A percentile compares a stretch with the other conserved stretches of the same genome.
Evolutionary conservation across 441 rosid species (phyloP).

Genomic region (Isatis lusitanica): DNA sequence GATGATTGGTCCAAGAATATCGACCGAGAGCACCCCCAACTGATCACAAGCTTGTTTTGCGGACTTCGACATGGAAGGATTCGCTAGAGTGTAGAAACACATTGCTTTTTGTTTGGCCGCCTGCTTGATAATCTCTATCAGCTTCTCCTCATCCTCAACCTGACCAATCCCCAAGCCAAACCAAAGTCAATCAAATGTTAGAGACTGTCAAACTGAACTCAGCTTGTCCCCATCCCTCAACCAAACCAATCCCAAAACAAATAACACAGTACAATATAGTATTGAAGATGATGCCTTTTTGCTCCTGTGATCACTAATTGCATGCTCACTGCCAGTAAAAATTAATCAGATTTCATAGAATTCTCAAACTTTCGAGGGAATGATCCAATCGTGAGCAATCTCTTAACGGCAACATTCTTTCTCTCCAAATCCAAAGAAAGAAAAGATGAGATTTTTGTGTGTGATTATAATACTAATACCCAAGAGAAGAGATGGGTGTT

Average conservation of each 20-base stretch:
- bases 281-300: not conserved
- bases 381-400: too few relatives aligned
- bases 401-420: too few relatives aligned
- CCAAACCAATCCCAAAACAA: slow-evolving; percentile 38
- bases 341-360: too few relatives aligned
- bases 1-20: slow-evolving; percentile 82
- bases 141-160: slow-evolving; percentile 74
- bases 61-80: slow-evolving; percentile 70
- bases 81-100: slow-evolving; percentile 73
- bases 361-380: not conserved
- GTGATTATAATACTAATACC: slow-evolving; percentile 58
- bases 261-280: not conserved
- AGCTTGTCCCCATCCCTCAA: slow-evolving; percentile 70
- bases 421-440: too few relatives aligned
- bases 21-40: slow-evolving; percentile 62
- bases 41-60: slow-evolving; percentile 62
- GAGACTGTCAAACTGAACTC: not conserved
- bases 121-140: slow-evolving; percentile 73
- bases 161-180: slow-evolving; percentile 30
- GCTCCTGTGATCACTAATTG: too few relatives aligned
- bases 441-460: not conserved
- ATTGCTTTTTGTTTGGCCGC: slow-evolving; percentile 83
- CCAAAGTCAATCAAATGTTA: not conserved
- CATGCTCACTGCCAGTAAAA: too few relatives aligned
- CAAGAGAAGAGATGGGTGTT: slow-evolving; percentile 88